Percentiles rank a stretch among this genome's conserved stretches.
These are phyloP conservation scores for Hypocrella siamensis DNA, from an alignment of 2,329 filamentous ascomycete species.

Conservation along the genomic window DNA sequence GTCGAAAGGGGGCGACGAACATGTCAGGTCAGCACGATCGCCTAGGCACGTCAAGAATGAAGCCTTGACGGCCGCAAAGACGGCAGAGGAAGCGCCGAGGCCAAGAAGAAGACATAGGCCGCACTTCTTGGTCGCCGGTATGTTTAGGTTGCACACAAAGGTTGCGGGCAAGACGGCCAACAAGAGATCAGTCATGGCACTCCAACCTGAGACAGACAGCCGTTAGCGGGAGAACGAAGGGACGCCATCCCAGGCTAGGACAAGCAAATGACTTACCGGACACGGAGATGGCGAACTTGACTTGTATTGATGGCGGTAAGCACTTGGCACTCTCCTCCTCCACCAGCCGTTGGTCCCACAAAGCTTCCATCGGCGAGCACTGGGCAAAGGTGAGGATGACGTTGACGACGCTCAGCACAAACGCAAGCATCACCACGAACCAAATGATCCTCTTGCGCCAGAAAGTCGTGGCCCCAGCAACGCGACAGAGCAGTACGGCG, in stretches of 20 bases:
- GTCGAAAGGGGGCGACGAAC: not conserved
- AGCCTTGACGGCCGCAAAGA: slow-evolving; percentile 3
- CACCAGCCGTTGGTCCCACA: slow-evolving; percentile 1
- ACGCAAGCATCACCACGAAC: not conserved
- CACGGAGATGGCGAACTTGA: slow-evolving; percentile 2
- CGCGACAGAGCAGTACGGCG: slow-evolving; percentile 2
- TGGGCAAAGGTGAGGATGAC: slow-evolving; percentile 2
- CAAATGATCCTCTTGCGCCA: slow-evolving; percentile 3
- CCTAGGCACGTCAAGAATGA: not conserved
- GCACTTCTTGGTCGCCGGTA: slow-evolving; percentile 1
- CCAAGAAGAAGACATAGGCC: slow-evolving; percentile 1
- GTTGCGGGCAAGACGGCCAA: slow-evolving; percentile 2
- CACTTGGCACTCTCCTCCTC: not conserved
- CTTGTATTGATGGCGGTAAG: not conserved
- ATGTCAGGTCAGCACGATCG: not conserved
- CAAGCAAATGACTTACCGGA: slow-evolving; percentile 1
- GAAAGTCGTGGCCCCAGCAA: slow-evolving; percentile 2
- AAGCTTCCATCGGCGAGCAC: slow-evolving; percentile 2
- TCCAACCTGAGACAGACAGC: slow-evolving; percentile 2
- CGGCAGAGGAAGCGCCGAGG: slow-evolving; percentile 1
- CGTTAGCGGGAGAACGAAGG: not conserved
- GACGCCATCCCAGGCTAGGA: not conserved
- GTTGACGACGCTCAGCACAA: not conserved
- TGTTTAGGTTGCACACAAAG: slow-evolving; percentile 3
- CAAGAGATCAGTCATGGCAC: slow-evolving; percentile 2